Conservation (phyloP, 225 moss, liverwort and hornwort genomes). For the Polytrichum commune region DNA sequence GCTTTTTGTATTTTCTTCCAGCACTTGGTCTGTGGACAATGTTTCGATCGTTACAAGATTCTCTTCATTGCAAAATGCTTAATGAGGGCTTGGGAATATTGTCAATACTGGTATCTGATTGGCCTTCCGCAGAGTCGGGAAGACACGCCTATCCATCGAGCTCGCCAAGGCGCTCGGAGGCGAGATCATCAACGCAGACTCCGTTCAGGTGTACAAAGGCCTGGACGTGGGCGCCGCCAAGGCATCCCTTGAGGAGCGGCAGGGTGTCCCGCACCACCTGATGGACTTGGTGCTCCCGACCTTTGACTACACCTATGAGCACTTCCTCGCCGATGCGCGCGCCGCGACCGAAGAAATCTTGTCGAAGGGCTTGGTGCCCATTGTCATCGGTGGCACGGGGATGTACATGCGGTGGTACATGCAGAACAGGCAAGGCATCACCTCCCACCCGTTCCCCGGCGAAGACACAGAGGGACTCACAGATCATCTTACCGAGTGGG, state of each 20-base stretch:
- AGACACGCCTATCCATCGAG: constrained; percentile 8
- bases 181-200: constrained; percentile 23
- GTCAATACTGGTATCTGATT: too few relatives aligned
- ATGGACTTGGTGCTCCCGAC: constrained; percentile 15
- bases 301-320: constrained; percentile 13
- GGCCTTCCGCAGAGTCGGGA: constrained; percentile 10
- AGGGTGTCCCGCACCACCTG: constrained; percentile 21
- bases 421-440: constrained; percentile 6
- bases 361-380: constrained; percentile 4
- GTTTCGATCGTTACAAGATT: too few relatives aligned
- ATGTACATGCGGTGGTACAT: constrained; percentile 19
- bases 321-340: constrained; percentile 7
- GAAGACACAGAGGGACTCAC: background rate
- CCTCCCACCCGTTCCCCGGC: constrained; percentile 7
- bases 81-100: too few relatives aligned
- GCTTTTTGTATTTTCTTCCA: too few relatives aligned
- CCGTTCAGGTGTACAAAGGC: constrained; percentile 21
- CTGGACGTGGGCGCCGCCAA: constrained; percentile 19
- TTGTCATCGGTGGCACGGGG: constrained; percentile 16
- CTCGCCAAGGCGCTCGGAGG: constrained; percentile 15
- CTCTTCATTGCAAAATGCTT: too few relatives aligned
- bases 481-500: constrained; percentile 3
- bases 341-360: constrained; percentile 2
- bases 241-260: constrained; percentile 4
- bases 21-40: too few relatives aligned